phyloP scores from a whole-genome alignment of 441 rosid species.

The Sinapis alba region DNA sequence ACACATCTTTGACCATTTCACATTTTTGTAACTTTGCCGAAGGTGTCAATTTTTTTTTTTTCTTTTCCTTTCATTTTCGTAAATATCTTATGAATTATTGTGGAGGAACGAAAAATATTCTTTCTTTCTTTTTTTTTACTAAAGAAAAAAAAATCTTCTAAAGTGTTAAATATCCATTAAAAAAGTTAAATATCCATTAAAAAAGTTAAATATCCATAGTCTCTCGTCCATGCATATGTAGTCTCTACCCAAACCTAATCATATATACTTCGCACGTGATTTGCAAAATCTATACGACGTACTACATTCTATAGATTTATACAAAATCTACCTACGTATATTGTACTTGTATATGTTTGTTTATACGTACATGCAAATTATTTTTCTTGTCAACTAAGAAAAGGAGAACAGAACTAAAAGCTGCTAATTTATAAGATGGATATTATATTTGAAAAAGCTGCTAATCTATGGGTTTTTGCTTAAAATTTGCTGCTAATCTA shows the following conservation, averaged over 20 bases:
- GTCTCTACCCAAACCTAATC: slow-evolving; percentile 10
- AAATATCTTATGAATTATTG: no score
- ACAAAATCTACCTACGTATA: neutral
- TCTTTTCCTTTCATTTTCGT: neutral
- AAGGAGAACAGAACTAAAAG: slow-evolving; percentile 12
- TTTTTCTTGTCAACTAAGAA: neutral
- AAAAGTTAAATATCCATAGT: neutral
- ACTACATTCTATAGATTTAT: slow-evolving; percentile 1
- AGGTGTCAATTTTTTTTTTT: slow-evolving; percentile 13
- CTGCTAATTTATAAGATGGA: no score
- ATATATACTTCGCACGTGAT: slow-evolving; percentile 32
- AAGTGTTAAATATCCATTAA: neutral
- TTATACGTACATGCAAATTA: slow-evolving; percentile 24
- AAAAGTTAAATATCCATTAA: no score
- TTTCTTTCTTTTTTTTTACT: no score
- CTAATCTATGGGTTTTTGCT: no score
- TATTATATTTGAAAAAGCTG: no score
- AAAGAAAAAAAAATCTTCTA: neutral
- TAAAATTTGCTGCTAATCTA: slow-evolving; percentile 39
- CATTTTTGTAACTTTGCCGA: neutral
- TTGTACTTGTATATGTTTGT: slow-evolving; percentile 14
- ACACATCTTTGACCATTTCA: slow-evolving; percentile 25
- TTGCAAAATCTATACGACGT: slow-evolving; percentile 13
- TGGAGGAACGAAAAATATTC: neutral
- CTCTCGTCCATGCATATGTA: slow-evolving; percentile 26